Evolutionary conservation across 352 stramenopile species (phyloP), one percentile per base, ranked within the genome.

Genomic region (Pythium phragmitis): DNA sequence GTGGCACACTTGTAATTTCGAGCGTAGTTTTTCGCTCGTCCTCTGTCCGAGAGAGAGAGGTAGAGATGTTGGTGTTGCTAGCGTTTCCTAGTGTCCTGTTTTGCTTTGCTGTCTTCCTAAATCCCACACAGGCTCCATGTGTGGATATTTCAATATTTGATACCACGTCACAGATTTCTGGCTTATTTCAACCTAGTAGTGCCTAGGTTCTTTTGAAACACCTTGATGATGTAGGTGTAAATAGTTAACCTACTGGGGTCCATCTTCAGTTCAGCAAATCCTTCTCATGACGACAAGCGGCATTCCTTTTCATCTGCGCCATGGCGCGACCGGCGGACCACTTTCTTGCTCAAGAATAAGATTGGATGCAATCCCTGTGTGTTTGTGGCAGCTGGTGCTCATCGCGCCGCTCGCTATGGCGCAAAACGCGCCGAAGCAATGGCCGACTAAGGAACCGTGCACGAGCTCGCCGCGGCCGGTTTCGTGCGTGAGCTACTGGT

Each of bases 401-500:
- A 30, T n/a, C 3, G 17, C 33, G 21, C 49, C 63, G 33, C 21
- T 54, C 23, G 42, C 16, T n/a, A 16, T 46, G 16, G 63, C 57
- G 34, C 63, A 70, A 41, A 12, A 43, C 7, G 34, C 37, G 26
- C 26, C 56, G 4, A 62, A 51, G 17, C 42, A 49, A 9, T 9
- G 49, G 33, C 63, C 49, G 16, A 57, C 57, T 4, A 37, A 36
- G 3, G n/a, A 67, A 14, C 21, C 45, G 14, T 72, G 65, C 42
- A 2, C 46, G 19, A 57, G 30, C 43, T 60, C 43, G 11, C 64
- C 58, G 43, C 58, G 58, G 16, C 54, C 65, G 19, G 46, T 71
- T 19, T 71, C 67, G 34, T 87, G 75, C 63, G 4, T 69, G 46
- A 67, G 73, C 39, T 59, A 71, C 0, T 94, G 85, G 87, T 94